Evolutionary conservation across 306 rosid genomes (phyloP).

Genomic region (Mucuna pruriens): DNA sequence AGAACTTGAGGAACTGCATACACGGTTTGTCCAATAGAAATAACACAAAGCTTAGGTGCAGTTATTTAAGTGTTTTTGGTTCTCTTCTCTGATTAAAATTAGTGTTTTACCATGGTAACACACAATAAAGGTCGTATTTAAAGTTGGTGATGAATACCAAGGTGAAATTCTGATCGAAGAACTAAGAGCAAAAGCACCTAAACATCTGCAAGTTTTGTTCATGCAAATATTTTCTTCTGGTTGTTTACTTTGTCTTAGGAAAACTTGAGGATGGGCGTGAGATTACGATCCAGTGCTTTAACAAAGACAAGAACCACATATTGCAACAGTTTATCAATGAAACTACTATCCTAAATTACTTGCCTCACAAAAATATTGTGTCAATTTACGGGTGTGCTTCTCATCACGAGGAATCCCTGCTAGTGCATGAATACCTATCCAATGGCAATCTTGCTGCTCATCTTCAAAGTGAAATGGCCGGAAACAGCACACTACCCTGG

Average conservation of each 20-base stretch:
- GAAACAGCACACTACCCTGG: not conserved
- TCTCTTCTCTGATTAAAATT: not conserved
- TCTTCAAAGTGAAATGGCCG: slow-evolving; percentile 3
- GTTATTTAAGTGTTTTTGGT: not conserved
- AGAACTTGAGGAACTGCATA: not conserved
- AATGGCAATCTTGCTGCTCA: slow-evolving; percentile 39
- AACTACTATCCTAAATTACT: not conserved
- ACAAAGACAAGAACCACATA: not conserved
- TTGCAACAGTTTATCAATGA: slow-evolving; percentile 25
- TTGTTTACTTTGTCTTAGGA: not conserved
- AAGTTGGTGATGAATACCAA: not conserved
- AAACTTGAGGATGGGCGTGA: slow-evolving; percentile 33
- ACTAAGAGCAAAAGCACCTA: not conserved
- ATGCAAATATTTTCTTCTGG: not conserved
- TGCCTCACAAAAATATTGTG: slow-evolving; percentile 37
- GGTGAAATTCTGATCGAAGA: not conserved
- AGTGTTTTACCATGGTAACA: not conserved
- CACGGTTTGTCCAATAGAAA: not conserved
- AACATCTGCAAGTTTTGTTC: not conserved
- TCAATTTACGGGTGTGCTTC: slow-evolving; percentile 16
- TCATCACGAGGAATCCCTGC: slow-evolving; percentile 5
- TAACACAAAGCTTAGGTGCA: not conserved
- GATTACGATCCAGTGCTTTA: slow-evolving; percentile 7
- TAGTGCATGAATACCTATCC: slow-evolving; percentile 36
- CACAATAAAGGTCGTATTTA: not conserved